These are phyloP conservation scores for Glaciozyma martinii DNA, from an alignment of 768 basidiomycete species.

Conservation along the genomic window DNA sequence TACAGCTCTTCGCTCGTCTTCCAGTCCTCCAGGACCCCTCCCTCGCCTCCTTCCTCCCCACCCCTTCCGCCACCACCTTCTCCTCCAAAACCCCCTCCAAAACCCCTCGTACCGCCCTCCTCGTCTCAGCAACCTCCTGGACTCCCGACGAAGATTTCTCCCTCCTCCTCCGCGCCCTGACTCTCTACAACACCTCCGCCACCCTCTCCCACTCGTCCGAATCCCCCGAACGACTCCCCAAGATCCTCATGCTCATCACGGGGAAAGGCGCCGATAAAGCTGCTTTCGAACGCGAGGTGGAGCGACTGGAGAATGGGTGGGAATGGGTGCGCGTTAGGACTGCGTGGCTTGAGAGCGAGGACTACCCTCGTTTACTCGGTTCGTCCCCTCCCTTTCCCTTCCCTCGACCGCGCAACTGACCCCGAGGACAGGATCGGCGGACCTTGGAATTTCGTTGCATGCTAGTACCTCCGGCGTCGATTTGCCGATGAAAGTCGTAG, in stretches of 20 bases:
- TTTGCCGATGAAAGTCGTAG: slow-evolving; percentile 97
- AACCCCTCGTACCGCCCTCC: slow-evolving; percentile 57
- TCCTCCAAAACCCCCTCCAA: slow-evolving; percentile 19
- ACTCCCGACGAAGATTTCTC: slow-evolving; percentile 93
- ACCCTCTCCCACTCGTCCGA: slow-evolving; percentile 6
- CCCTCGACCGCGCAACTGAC: not conserved
- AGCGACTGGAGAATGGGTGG: slow-evolving; percentile 58
- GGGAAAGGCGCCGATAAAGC: slow-evolving; percentile 76
- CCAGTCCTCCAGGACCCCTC: slow-evolving; percentile 34
- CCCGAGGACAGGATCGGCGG: slow-evolving; percentile 62
- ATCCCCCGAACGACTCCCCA: slow-evolving; percentile 48
- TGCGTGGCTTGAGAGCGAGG: slow-evolving; percentile 77
- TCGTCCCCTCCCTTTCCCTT: slow-evolving; percentile 19
- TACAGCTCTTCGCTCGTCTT: slow-evolving; percentile 40
- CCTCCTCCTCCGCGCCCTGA: slow-evolving; percentile 67
- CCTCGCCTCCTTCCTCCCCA: slow-evolving; percentile 55
- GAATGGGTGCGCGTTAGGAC: slow-evolving; percentile 66
- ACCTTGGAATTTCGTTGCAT: slow-evolving; percentile 85
- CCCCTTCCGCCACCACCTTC: slow-evolving; percentile 42
- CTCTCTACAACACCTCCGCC: slow-evolving; percentile 58
- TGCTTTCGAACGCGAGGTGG: slow-evolving; percentile 62
- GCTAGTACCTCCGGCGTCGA: slow-evolving; percentile 82
- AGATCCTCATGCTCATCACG: slow-evolving; percentile 72
- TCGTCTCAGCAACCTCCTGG: slow-evolving; percentile 93
- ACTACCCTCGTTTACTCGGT: slow-evolving; percentile 85